Evolutionary conservation across 2,329 filamentous ascomycete species (phyloP), one percentile per base, ranked within the genome.

Genomic region (Chaetomiaceae sp.): DNA sequence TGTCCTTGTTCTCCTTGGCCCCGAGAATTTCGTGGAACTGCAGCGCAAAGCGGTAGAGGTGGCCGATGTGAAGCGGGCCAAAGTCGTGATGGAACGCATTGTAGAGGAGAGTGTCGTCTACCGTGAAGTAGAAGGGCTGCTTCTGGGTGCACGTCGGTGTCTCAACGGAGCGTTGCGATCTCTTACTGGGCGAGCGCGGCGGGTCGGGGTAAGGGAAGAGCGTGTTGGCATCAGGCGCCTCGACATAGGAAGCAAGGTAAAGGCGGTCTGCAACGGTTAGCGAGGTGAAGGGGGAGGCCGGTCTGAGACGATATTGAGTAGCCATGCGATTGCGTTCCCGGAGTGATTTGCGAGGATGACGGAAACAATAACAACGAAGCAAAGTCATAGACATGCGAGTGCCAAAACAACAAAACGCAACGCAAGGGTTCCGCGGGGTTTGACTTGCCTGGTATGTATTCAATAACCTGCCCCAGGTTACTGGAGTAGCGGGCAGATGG

Each of bases 41-140:
- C 44, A 97, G 86, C 4, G 93, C 91, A 66, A 97, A 98, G 53
- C 93, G 81, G 74, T 97, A 98, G 33, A 98, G 73, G 65, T 98
- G 93, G 20, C 93, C 93, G 57, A 98, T 95, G 72, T 98, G 93
- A 49, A 98, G 75, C 60, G 93, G 93, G 60, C 93, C 93, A 66
- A 98, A 98, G 70, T 98, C 93, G 61, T 94, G 90, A 69, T 97
- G 90, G 69, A 98, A 98, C 26, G 91, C 90, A 67, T 98, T 98
- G 76, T 98, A 98, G 38, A 95, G 77, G 36, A 98, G 81, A 33
- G 76, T 84, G 63, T 95, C 88, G 64, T 98, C 93, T 56, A 97
- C 83, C 41, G 88, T 91, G 68, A 98, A 98, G 71, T 97, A 98
- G 64, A 87, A 90, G 1, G 93, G 93, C 45, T 83, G 71, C 56